Evolutionary conservation across 495 filamentous ascomycete genomes (phyloP).

Genomic region (Aspergillus affinis): DNA sequence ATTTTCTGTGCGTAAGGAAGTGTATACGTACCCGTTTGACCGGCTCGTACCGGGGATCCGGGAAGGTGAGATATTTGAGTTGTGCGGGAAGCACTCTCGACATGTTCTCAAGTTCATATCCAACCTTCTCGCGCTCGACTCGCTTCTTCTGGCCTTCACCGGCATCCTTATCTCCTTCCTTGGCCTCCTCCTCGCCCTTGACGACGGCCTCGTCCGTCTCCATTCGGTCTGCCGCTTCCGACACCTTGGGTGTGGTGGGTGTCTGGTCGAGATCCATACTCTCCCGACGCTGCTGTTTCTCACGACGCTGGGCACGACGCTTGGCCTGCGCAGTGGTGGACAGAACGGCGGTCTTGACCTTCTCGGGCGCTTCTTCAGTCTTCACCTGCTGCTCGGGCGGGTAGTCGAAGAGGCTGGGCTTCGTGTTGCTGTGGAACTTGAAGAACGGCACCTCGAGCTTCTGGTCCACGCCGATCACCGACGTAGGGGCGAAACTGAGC

Average conservation of each 20-base stretch:
- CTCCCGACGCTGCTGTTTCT: slow-evolving; percentile 69
- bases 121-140: slow-evolving; percentile 92
- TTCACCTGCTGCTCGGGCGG: slow-evolving; percentile 95
- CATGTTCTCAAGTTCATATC: slow-evolving; percentile 97
- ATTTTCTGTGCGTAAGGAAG: slow-evolving; percentile 4
- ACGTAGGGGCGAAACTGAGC: slow-evolving; percentile 88
- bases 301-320: slow-evolving; percentile 77
- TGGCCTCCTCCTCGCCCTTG: slow-evolving; percentile 62
- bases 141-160: slow-evolving; percentile 69
- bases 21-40: slow-evolving; percentile 79
- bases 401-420: slow-evolving; percentile 95
- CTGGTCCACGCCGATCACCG: slow-evolving; percentile 90
- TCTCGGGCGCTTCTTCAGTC: slow-evolving; percentile 85
- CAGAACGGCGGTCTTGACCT: slow-evolving; percentile 93
- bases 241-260: slow-evolving; percentile 72
- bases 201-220: slow-evolving; percentile 72
- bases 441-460: slow-evolving; percentile 93
- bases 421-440: slow-evolving; percentile 92
- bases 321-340: slow-evolving; percentile 97
- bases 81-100: slow-evolving; percentile 89
- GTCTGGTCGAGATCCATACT: slow-evolving; percentile 87
- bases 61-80: slow-evolving; percentile 91
- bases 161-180: slow-evolving; percentile 64
- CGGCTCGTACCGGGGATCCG: slow-evolving; percentile 81
- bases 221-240: slow-evolving; percentile 75